A percentile compares a stretch with the other conserved stretches of the same genome.
These are phyloP conservation scores for Lichtheimia ornata DNA, from an alignment of 371 early-diverging fungal species.

Conservation along the genomic window DNA sequence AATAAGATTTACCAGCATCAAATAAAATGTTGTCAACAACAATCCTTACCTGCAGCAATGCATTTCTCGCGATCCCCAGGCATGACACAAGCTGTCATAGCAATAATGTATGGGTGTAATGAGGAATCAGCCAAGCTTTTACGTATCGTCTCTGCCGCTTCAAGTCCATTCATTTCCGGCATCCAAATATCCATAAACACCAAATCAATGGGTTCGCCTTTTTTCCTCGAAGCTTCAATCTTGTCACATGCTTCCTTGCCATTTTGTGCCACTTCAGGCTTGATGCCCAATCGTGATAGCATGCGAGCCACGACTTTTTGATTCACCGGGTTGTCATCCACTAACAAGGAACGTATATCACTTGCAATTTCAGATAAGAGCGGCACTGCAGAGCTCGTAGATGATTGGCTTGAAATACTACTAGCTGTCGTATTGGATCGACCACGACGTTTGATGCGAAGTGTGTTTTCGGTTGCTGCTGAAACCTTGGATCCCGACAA, in stretches of 20 bases:
- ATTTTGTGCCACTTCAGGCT: conserved; percentile 35
- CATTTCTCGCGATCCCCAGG: conserved; percentile 56
- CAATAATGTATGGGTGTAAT: conserved; percentile 48
- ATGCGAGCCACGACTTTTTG: conserved; percentile 47
- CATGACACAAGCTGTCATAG: conserved; percentile 60
- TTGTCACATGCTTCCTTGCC: conserved; percentile 47
- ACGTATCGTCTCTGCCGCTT: conserved; percentile 46
- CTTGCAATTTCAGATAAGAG: background rate
- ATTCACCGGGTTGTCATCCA: conserved; percentile 60
- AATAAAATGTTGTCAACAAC: background rate
- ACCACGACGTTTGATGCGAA: background rate
- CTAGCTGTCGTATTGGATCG: conserved; percentile 8
- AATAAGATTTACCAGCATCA: background rate
- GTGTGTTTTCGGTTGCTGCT: background rate
- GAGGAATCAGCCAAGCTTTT: conserved; percentile 21
- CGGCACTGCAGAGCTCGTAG: conserved; percentile 1
- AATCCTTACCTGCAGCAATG: conserved; percentile 37
- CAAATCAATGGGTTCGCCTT: conserved; percentile 34
- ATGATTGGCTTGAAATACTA: conserved; percentile 1
- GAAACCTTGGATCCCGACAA: too few species aligned
- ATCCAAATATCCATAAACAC: conserved; percentile 59
- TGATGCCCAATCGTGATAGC: conserved; percentile 23
- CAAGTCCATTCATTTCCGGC: conserved; percentile 60
- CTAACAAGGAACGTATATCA: conserved; percentile 30
- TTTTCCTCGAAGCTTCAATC: conserved; percentile 16